Evolutionary conservation across 2,329 filamentous ascomycete species (phyloP).

Genomic region (Cytospora mali): DNA sequence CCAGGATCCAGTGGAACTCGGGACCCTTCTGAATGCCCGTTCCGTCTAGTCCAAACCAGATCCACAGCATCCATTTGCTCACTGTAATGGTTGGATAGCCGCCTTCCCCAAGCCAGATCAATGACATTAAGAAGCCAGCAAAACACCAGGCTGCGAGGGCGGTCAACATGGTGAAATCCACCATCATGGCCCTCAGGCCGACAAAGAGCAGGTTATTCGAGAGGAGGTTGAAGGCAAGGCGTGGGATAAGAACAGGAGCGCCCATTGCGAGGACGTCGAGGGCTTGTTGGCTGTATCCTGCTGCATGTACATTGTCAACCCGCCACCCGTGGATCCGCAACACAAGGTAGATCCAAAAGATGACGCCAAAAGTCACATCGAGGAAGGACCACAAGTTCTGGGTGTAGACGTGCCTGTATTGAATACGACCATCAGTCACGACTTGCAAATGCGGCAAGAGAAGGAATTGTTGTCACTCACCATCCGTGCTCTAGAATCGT

Average conservation of each 20-base stretch:
- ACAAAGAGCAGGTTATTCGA: constrained; percentile 85
- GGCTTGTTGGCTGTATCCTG: constrained; percentile 57
- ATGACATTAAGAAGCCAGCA: constrained; percentile 75
- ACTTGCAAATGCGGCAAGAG: background rate
- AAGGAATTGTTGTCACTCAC: constrained; percentile 39
- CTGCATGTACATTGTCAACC: constrained; percentile 49
- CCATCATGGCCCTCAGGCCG: constrained; percentile 81
- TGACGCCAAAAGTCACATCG: constrained; percentile 74
- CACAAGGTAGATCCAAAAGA: constrained; percentile 70
- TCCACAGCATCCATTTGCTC: constrained; percentile 89
- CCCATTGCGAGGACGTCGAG: constrained; percentile 79
- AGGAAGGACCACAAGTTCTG: constrained; percentile 90
- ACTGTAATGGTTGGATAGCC: constrained; percentile 68
- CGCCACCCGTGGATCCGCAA: constrained; percentile 68
- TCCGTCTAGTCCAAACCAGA: constrained; percentile 86
- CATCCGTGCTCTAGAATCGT: constrained; percentile 75
- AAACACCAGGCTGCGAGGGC: constrained; percentile 78
- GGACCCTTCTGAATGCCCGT: constrained; percentile 63
- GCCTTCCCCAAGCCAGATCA: constrained; percentile 76
- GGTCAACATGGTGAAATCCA: constrained; percentile 78
- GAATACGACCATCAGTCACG: constrained; percentile 42
- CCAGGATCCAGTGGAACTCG: constrained; percentile 78
- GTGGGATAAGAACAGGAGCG: constrained; percentile 75
- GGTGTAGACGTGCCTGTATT: constrained; percentile 72
- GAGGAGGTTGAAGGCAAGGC: constrained; percentile 80